A percentile compares a stretch with the other conserved stretches of the same genome.
phyloP scores from a whole-genome alignment of 1,284 basidiomycete species.

The Pseudozyma tsukubaensis region DNA sequence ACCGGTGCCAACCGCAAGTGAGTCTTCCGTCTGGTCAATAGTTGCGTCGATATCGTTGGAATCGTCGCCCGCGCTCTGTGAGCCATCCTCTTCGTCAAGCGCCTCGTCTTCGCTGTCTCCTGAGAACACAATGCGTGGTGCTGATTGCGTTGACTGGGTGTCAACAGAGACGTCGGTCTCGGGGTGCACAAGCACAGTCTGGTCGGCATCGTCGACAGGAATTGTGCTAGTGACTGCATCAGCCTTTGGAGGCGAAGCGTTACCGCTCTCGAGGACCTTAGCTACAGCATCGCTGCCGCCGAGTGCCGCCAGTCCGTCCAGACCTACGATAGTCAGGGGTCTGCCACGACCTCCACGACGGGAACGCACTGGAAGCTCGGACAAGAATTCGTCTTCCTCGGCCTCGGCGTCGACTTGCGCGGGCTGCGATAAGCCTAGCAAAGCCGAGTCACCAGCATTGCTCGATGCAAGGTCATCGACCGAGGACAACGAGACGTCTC shows the following conservation, averaged over 20 bases:
- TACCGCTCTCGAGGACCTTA: constrained; percentile 29
- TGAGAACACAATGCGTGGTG: constrained; percentile 35
- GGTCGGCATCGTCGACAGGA: background rate
- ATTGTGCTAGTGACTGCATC: too few species aligned
- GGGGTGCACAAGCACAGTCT: background rate
- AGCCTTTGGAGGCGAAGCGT: background rate
- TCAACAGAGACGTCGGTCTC: constrained; percentile 6
- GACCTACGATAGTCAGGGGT: constrained; percentile 41
- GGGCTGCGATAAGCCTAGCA: background rate
- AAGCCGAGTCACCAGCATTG: background rate
- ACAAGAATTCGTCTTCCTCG: constrained; percentile 17
- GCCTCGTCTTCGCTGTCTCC: constrained; percentile 22
- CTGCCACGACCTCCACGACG: constrained; percentile 32
- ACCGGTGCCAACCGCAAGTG: background rate
- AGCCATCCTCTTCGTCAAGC: constrained; percentile 7
- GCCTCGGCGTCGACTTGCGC: constrained; percentile 6
- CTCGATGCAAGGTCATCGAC: constrained; percentile 2
- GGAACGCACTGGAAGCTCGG: constrained; percentile 33
- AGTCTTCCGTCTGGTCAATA: constrained; percentile 6
- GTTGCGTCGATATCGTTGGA: constrained; percentile 11
- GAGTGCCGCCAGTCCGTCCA: constrained; percentile 31
- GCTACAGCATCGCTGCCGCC: constrained; percentile 23
- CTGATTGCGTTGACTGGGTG: background rate
- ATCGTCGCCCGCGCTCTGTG: constrained; percentile 19
- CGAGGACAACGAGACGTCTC: constrained; percentile 12